Evolutionary conservation across 2,329 filamentous ascomycete species (phyloP).

Genomic region (Hymenoscyphus fructigenus): DNA sequence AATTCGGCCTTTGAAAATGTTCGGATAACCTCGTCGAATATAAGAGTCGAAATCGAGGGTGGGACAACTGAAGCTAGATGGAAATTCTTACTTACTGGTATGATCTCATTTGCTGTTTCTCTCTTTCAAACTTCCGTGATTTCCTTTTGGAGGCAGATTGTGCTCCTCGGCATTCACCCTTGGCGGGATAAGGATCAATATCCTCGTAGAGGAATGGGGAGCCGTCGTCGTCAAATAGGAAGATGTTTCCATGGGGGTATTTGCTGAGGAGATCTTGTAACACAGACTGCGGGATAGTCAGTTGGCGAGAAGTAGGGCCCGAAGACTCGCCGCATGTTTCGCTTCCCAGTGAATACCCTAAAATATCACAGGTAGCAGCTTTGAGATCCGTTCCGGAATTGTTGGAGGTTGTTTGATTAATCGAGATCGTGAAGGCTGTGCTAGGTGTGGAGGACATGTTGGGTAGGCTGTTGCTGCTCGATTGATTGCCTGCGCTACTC

Average conservation of each 20-base stretch:
- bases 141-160: neutral
- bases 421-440: neutral
- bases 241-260: constrained; percentile 29
- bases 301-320: neutral
- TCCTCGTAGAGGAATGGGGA: constrained; percentile 7
- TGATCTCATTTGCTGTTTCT: constrained; percentile 14
- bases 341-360: constrained; percentile 9
- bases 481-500: neutral
- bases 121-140: constrained; percentile 5
- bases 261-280: constrained; percentile 19
- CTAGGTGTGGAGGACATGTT: neutral
- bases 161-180: neutral
- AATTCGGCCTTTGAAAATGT: too few species aligned
- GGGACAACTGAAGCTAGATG: too few species aligned
- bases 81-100: constrained; percentile 7
- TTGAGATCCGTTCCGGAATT: neutral
- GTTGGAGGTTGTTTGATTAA: neutral
- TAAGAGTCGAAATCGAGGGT: too few species aligned
- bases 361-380: constrained; percentile 1
- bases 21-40: too few species aligned
- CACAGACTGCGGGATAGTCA: constrained; percentile 15
- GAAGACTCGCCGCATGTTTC: neutral
- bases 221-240: constrained; percentile 22
- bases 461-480: neutral
- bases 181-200: neutral